Percentiles rank a stretch among this genome's conserved stretches.
phyloP scores from a whole-genome alignment of 1,139 yeast genomes.

The Saccharomyces pastorianus region DNA sequence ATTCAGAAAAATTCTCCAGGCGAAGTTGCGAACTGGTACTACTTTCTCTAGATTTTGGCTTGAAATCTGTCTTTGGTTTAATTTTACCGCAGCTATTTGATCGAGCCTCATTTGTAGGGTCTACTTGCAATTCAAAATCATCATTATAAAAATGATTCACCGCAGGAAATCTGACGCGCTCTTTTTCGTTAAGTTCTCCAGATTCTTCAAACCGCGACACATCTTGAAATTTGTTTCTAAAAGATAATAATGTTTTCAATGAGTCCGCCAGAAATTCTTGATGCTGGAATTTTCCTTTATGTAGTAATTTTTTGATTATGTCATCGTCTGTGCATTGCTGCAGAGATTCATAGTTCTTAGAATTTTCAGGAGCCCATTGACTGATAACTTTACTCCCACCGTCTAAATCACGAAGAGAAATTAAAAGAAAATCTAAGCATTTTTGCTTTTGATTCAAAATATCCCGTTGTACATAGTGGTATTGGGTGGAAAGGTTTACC shows the following conservation, averaged over 20 bases:
- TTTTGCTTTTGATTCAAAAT: not conserved
- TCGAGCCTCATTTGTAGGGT: not conserved
- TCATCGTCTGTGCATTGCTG: conserved; percentile 1
- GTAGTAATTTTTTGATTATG: not conserved
- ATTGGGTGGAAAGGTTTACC: not conserved
- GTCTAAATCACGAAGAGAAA: conserved; percentile 19
- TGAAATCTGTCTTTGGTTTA: not conserved
- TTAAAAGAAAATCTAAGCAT: not conserved
- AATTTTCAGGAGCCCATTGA: conserved; percentile 28
- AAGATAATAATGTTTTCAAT: not conserved
- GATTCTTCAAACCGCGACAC: not conserved
- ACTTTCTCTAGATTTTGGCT: not conserved
- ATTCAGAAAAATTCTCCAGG: not conserved
- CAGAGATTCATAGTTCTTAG: conserved; percentile 16
- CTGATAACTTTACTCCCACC: conserved; percentile 15
- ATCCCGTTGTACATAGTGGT: not conserved
- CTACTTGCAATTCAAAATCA: not conserved
- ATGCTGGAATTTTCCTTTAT: not conserved
- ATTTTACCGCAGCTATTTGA: not conserved
- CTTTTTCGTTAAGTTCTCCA: not conserved
- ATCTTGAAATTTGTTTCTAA: not conserved
- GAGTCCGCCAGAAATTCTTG: not conserved
- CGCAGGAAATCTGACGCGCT: not conserved
- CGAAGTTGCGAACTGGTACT: not conserved
- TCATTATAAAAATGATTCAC: not conserved